Evolutionary conservation across 2,329 filamentous ascomycete genomes (phyloP), one percentile per base, ranked within the genome.

Genomic region (Escovopsis sp.): DNA sequence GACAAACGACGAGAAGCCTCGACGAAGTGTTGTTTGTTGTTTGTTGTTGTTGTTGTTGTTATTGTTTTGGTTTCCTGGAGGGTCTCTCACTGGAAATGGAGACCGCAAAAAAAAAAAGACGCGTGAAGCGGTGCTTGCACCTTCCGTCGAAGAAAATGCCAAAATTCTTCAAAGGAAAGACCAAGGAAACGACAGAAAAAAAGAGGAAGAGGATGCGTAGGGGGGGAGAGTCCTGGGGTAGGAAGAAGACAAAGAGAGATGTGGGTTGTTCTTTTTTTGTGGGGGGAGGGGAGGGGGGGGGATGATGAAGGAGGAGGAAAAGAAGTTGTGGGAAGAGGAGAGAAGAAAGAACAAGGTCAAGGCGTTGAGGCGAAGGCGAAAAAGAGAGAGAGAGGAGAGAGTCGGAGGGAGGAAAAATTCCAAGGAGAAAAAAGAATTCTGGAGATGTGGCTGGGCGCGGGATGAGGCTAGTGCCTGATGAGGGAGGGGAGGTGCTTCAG

Each of bases 111-210:
- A n/a, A n/a, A n/a, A n/a, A n/a, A n/a, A 53, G 47, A 44, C 45
- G 46, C 41, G 46, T 45, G 43, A 44, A 48, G 46, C 40, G 48
- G 48, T 54, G 43, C 51, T 49, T 46, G 47, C 46, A 49, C 48
- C 47, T 45, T 55, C 53, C 58, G 52, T 57, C 52, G 51, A 59
- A 60, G 56, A 60, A 58, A 51, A 53, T 49, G 49, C 56, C 55
- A 51, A 57, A 58, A 25, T 25, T 57, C 56, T 61, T 62, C 58
- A 61, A 62, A 62, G 58, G 56, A 63, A 58, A 54, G 54, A 61
- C 56, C 52, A 62, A 58, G 51, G 54, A 58, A 34, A 56, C 55
- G 51, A 55, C 48, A 45, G 28, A 17, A 31, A 44, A 48, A 41
- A 47, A 50, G 51, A n/a, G n/a, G n/a, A n/a, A n/a, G n/a, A n/a